Base-by-base conservation (phyloP, 2,329 filamentous ascomycete species). In the Neopestalotiopsis sp. region DNA sequence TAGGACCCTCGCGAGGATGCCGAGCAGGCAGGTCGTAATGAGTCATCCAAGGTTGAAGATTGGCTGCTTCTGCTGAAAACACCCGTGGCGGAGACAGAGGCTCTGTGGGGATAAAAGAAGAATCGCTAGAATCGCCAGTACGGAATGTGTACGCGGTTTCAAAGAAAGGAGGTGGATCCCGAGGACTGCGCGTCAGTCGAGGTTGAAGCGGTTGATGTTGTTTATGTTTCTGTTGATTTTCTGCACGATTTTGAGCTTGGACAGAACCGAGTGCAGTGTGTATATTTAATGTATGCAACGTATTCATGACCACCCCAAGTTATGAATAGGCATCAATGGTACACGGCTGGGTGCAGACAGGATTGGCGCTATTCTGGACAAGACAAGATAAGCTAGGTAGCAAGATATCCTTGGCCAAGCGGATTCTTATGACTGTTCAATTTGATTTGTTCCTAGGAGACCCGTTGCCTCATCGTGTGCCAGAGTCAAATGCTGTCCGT, bases 1-100 rank as follows among this genome's bases (percentile, higher is more conserved):
- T 73, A 75, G 65, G 64, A 52, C 10, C 17, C 45, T 10, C 20
- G 9, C 45, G 45, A 52, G 10, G 7, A 17, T 38, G 34, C 34
- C 34, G 34, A 7, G 24, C 24, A 28, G 24, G 24, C 24, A 28
- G 24, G 24, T 28, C 24, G 24, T 28, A 28, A 28, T 28, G 24
- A 28, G 24, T 28, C 24, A 28, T 28, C 24, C 24, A 28, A 28
- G 24, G 24, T 28, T 28, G 24, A 4, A 28, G 24, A 28, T 28
- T 28, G 24, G 24, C 24, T 28, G 24, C 24, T 28, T 28, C 24
- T 28, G 24, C 24, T 28, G 24, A 28, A 28, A 28, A 28, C 24
- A 28, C 24, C 24, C 24, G 24, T 28, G 24, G 24, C 24, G 24
- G 24, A 28, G 24, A 28, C 24, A 28, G 24, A 28, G 24, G 24